Base-by-base conservation (phyloP, 2,329 filamentous ascomycete species). In the Parastagonospora nodorum region DNA sequence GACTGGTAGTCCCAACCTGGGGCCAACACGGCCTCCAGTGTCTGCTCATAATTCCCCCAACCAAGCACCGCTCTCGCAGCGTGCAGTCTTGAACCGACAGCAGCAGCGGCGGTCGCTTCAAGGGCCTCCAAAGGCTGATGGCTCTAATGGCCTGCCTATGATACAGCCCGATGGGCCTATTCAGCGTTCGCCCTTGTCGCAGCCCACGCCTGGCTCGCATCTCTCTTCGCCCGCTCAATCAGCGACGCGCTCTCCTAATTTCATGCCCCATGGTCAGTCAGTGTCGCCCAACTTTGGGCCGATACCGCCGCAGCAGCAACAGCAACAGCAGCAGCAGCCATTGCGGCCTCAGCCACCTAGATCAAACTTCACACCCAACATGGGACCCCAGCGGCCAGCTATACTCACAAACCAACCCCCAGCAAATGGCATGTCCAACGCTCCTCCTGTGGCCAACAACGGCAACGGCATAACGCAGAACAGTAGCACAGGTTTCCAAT, bases 171-270 rank as follows among this genome's bases (percentile, higher is more conserved):
- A 74, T 58, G 67, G 67, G 32, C 64, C 69, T 33, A 73, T 77
- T 36, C 69, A 82, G 60, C 82, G 84, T 38, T 88, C 88, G 48
- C 85, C 91, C 12, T 88, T 90, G 74, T 88, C 84, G 51, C 88
- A 92, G 59, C 89, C 90, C 11, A 95, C 90, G 2, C 89, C 91
- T 4, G 86, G 89, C 8, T 95, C 92, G 1, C 91, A 95, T 68
- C 77, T 83, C 29, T 86, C 85, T 6, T 88, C 86, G n/a, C 85
- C 86, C 11, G 79, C 81, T 43, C 82, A 83, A 40, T 69, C 78
- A 30, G 74, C 76, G 37, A 80, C 82, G 47, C 82, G 82, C 63
- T 88, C 86, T 8, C 84, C 86, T 42, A 83, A 83, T 53, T 85
- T 84, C 64, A 74, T 81, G 50, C 83, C 84, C 72, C 64, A 66